These are phyloP conservation scores for Candida pseudoviswanathii DNA, from an alignment of 1,139 yeast genomes.

Conservation along the genomic window DNA sequence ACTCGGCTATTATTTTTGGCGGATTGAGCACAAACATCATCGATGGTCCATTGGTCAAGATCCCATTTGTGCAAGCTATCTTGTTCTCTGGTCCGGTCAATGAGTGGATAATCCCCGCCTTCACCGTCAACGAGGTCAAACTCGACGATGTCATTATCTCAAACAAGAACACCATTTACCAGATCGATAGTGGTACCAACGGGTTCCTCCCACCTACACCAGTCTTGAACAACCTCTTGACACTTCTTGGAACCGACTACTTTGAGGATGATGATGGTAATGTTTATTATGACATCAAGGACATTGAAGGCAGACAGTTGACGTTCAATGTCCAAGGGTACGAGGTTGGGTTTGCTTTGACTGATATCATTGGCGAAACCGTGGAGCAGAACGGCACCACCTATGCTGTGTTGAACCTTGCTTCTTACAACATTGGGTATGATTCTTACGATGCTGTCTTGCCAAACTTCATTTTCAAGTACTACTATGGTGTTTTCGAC, in stretches of 20 bases:
- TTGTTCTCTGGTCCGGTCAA: slow-evolving; percentile 6
- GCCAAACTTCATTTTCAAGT: slow-evolving; percentile 22
- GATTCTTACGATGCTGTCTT: slow-evolving; percentile 20
- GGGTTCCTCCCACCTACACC: slow-evolving; percentile 22
- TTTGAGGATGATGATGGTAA: slow-evolving; percentile 12
- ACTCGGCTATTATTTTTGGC: slow-evolving; percentile 22
- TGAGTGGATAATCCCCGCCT: slow-evolving; percentile 17
- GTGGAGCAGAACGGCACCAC: slow-evolving; percentile 14
- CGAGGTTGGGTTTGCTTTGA: slow-evolving; percentile 19
- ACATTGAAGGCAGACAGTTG: slow-evolving; percentile 11
- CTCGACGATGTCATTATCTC: slow-evolving; percentile 18
- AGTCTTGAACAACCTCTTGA: slow-evolving; percentile 20
- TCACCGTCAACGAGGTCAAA: slow-evolving; percentile 21
- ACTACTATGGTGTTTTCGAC: slow-evolving; percentile 24
- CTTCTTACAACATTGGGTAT: slow-evolving; percentile 18
- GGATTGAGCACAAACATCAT: slow-evolving; percentile 22
- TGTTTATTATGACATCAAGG: slow-evolving; percentile 13
- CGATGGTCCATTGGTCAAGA: slow-evolving; percentile 19
- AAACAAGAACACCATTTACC: slow-evolving; percentile 19
- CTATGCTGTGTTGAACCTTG: slow-evolving; percentile 19
- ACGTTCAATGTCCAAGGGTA: slow-evolving; percentile 24
- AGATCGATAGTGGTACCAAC: slow-evolving; percentile 25
- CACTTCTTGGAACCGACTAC: slow-evolving; percentile 16
- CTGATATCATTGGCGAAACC: slow-evolving; percentile 20
- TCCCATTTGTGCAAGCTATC: slow-evolving; percentile 19